These are phyloP conservation scores for Lactarius indigo DNA, from an alignment of 768 basidiomycete genomes.

Conservation along the genomic window DNA sequence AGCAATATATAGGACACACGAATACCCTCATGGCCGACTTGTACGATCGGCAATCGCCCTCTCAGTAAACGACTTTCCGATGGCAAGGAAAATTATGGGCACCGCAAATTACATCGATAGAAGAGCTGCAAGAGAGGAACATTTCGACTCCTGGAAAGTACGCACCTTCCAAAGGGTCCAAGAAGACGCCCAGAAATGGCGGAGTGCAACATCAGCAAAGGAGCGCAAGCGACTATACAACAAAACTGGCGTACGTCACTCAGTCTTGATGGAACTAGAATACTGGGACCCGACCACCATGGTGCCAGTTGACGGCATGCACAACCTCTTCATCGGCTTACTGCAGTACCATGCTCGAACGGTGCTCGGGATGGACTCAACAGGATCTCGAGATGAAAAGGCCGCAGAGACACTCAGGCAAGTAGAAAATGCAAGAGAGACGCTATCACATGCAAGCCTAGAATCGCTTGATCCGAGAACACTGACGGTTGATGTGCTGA, in stretches of 20 bases:
- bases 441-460: not conserved
- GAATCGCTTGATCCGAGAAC: not conserved
- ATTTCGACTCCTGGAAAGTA: not conserved
- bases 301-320: slow-evolving; percentile 30
- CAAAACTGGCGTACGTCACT: slow-evolving; percentile 29
- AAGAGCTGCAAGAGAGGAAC: not conserved
- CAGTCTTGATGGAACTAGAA: slow-evolving; percentile 28
- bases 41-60: slow-evolving; percentile 3
- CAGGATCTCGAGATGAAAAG: not conserved
- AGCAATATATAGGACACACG: slow-evolving; percentile 24
- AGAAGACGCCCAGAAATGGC: slow-evolving; percentile 25
- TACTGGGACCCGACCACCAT: slow-evolving; percentile 29
- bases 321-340: slow-evolving; percentile 26
- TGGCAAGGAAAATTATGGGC: slow-evolving; percentile 6
- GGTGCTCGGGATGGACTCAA: slow-evolving; percentile 20
- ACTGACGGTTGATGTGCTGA: not conserved
- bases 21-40: not conserved
- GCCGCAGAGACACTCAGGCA: not conserved
- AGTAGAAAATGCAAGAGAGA: not conserved
- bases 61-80: slow-evolving; percentile 4
- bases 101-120: not conserved
- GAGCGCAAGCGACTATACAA: slow-evolving; percentile 21
- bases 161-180: slow-evolving; percentile 8
- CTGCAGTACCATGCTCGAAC: slow-evolving; percentile 24
- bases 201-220: slow-evolving; percentile 13